Conservation (phyloP, 768 basidiomycete species). For the Mycena galopus region DNA sequence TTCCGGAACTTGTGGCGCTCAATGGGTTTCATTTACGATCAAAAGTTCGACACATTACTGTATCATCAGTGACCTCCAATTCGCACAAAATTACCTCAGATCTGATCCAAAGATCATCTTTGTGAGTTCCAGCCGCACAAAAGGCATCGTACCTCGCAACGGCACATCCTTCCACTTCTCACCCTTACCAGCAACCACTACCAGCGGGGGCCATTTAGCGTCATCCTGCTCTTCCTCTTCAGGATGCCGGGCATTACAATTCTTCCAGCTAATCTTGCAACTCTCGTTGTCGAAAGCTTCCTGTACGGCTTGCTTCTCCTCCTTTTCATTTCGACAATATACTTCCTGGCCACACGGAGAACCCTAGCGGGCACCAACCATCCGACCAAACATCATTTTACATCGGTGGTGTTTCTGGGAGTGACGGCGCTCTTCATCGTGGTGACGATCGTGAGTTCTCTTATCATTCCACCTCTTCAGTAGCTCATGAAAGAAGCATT, state of each 20-base stretch:
- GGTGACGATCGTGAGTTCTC: slow-evolving; percentile 2
- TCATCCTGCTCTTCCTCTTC: not conserved
- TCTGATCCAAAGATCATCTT: not conserved
- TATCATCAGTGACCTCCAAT: too few relatives aligned
- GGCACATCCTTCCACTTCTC: not conserved
- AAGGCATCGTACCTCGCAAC: not conserved
- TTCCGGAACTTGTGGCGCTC: not conserved
- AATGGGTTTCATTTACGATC: not conserved
- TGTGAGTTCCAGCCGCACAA: not conserved
- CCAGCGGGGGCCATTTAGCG: not conserved
- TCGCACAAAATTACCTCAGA: not conserved
- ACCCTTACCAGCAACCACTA: too few relatives aligned
- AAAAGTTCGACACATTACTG: too few relatives aligned
- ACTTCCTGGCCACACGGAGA: slow-evolving; percentile 8
- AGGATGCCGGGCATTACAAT: slow-evolving; percentile 20
- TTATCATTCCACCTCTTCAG: not conserved
- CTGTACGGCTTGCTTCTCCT: slow-evolving; percentile 29
- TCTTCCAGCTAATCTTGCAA: slow-evolving; percentile 26
- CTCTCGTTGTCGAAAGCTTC: slow-evolving; percentile 26
- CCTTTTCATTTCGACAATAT: slow-evolving; percentile 21
- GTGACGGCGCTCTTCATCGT: slow-evolving; percentile 13
- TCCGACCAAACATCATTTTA: not conserved
- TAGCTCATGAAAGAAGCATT: slow-evolving; percentile 23
- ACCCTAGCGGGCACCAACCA: slow-evolving; percentile 17
- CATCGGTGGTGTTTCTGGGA: slow-evolving; percentile 9